Base-by-base conservation (phyloP, 2,329 filamentous ascomycete genomes). In the Talaromyces verruculosus region DNA sequence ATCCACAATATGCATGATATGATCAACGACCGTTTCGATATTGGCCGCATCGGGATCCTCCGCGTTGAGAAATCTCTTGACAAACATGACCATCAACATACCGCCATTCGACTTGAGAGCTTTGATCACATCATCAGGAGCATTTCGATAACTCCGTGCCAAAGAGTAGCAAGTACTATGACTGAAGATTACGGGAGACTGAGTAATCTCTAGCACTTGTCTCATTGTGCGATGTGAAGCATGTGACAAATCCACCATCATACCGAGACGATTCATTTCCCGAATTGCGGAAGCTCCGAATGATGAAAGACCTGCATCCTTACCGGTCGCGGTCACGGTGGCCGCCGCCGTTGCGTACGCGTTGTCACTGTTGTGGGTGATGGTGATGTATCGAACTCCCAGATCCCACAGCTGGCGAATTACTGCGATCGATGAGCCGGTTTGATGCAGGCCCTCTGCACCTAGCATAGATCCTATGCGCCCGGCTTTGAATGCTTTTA, bases 181-280 rank as follows among this genome's bases (percentile, higher is more conserved):
- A 53, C 60, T 62, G 60, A 62, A 62, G 30, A 62, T 62, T 41
- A 53, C 60, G 19, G 60, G 60, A 62, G 60, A 62, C 45, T 33
- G 60, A 37, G 60, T 53, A 49, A 53, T 62, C 60, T 53, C 60
- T 25, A 62, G 45, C 33, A 62, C 60, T 51, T 62, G 60, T 62
- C 60, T 62, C 60, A 53, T 62, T 39, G 60, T 62, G 60, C 60
- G 45, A 53, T 62, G 60, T 39, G 60, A 62, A 37, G 70, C 71
- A 58, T 75, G 73, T 3, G 70, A 71, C 17, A 75, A 62, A 67
- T 75, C 73, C 17, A 75, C 63, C 25, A 74, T 67, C 72, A 75
- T 74, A 17, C 73, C 73, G 3, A 74, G 58, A n/a, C 73, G 67
- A 62, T 74, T 75, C 73, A 74, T 74, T 64, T 75, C 73, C 8